Evolutionary conservation across 176 grass and related monocot genomes (phyloP).

Genomic region (Puya raimondii): DNA sequence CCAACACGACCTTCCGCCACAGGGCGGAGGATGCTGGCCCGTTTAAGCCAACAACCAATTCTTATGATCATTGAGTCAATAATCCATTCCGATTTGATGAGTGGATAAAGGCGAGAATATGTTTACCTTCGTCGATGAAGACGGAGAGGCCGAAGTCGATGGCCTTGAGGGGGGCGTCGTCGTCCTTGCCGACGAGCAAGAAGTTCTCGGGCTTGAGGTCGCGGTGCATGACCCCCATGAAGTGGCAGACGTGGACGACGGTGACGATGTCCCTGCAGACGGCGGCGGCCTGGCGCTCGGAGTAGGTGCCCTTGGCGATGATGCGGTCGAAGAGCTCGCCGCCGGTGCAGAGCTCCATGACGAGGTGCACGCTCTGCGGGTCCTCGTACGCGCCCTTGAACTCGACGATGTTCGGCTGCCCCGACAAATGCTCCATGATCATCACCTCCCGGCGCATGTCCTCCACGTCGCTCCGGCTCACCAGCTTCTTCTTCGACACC

Average conservation of each 20-base stretch:
- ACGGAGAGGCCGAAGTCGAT: constrained; percentile 35
- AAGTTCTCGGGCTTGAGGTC: constrained; percentile 43
- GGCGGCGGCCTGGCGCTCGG: constrained; percentile 21
- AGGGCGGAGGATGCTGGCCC: too few relatives aligned
- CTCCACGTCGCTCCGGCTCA: constrained; percentile 44
- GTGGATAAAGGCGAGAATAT: background rate
- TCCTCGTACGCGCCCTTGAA: constrained; percentile 33
- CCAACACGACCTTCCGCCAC: too few relatives aligned
- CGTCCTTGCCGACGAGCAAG: constrained; percentile 22
- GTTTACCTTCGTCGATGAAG: constrained; percentile 28
- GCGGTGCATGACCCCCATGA: constrained; percentile 37
- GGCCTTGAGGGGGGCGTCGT: constrained; percentile 25
- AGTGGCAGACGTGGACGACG: constrained; percentile 32
- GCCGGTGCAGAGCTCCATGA: constrained; percentile 32
- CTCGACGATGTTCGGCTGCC: constrained; percentile 67
- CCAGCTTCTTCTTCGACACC: constrained; percentile 74
- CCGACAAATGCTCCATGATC: constrained; percentile 90
- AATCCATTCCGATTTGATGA: background rate
- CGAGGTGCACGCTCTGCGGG: constrained; percentile 16
- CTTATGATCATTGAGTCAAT: too few relatives aligned
- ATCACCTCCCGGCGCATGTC: constrained; percentile 75
- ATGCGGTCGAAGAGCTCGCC: constrained; percentile 40
- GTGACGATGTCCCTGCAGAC: constrained; percentile 23
- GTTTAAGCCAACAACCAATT: too few relatives aligned
- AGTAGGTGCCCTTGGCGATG: constrained; percentile 23